These are phyloP conservation scores for Pyrenophora graminea DNA, from an alignment of 2,329 filamentous ascomycete species.

Conservation along the genomic window DNA sequence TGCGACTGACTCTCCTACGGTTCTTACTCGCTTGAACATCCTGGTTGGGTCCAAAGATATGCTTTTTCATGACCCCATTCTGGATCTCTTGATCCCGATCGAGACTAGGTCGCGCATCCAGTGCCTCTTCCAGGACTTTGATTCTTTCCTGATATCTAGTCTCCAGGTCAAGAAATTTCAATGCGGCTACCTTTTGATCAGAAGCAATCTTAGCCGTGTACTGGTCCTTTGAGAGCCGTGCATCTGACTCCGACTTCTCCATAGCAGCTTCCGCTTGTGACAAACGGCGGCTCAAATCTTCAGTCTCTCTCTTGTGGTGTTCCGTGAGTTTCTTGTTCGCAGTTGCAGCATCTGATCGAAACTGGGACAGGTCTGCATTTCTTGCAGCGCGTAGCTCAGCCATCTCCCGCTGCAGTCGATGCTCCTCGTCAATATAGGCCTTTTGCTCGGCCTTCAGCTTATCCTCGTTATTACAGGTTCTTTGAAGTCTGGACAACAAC, in stretches of 20 bases:
- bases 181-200: conserved; percentile 15
- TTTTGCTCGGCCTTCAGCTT: conserved; percentile 13
- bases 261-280: conserved; percentile 12
- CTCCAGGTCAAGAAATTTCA: neutral
- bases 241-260: conserved; percentile 21
- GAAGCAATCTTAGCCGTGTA: conserved; percentile 18
- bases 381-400: conserved; percentile 11
- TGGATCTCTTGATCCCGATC: neutral
- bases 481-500: conserved; percentile 14
- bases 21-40: conserved; percentile 2
- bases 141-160: conserved; percentile 1
- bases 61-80: neutral
- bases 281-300: conserved; percentile 15
- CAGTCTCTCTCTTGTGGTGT: conserved; percentile 8
- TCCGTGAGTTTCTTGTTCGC: conserved; percentile 4
- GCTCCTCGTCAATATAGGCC: conserved; percentile 9
- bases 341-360: conserved; percentile 1
- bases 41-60: neutral
- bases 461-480: conserved; percentile 9
- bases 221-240: conserved; percentile 14
- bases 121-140: neutral
- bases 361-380: conserved; percentile 10
- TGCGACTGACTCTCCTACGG: conserved; percentile 29
- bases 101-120: neutral
- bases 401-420: conserved; percentile 15